Evolutionary conservation across 2,329 filamentous ascomycete genomes (phyloP).

Genomic region (Cladosporium sp.): DNA sequence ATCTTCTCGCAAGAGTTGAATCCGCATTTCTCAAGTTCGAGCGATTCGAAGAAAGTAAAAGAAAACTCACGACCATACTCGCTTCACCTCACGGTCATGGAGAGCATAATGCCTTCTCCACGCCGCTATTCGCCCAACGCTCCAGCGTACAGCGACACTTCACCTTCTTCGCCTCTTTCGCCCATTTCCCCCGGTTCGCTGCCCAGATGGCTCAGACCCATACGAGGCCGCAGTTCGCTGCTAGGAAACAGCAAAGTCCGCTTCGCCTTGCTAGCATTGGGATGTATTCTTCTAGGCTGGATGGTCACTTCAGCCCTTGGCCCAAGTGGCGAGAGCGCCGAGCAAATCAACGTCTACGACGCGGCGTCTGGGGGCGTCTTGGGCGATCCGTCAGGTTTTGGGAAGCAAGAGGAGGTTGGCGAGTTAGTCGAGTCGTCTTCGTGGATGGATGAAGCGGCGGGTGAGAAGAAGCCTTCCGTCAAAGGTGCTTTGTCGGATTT

Average conservation of each 20-base stretch:
- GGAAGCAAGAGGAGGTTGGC: conserved; percentile 11
- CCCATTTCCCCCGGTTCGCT: conserved; percentile 23
- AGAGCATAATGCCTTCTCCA: conserved; percentile 18
- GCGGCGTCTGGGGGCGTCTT: conserved; percentile 20
- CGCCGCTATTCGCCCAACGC: conserved; percentile 19
- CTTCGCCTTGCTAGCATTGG: conserved; percentile 20
- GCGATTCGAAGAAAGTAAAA: too few species aligned
- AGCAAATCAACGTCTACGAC: conserved; percentile 14
- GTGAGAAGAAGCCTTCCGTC: conserved; percentile 22
- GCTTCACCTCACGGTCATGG: too few species aligned
- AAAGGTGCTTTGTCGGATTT: conserved; percentile 31
- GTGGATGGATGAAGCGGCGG: background rate
- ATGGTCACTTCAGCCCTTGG: conserved; percentile 26
- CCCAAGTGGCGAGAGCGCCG: conserved; percentile 12
- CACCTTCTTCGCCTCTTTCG: conserved; percentile 21
- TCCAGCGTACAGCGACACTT: conserved; percentile 21
- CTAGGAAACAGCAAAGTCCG: conserved; percentile 21
- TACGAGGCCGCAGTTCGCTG: conserved; percentile 11
- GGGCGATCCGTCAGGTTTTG: conserved; percentile 23
- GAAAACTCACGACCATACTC: too few species aligned
- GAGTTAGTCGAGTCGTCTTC: background rate
- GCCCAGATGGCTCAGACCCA: conserved; percentile 27
- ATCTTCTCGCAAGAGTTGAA: background rate
- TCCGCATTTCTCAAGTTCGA: conserved; percentile 11
- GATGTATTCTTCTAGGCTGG: conserved; percentile 29